Conservation (phyloP, 352 stramenopile species). For the Plasmopara muralis region DNA sequence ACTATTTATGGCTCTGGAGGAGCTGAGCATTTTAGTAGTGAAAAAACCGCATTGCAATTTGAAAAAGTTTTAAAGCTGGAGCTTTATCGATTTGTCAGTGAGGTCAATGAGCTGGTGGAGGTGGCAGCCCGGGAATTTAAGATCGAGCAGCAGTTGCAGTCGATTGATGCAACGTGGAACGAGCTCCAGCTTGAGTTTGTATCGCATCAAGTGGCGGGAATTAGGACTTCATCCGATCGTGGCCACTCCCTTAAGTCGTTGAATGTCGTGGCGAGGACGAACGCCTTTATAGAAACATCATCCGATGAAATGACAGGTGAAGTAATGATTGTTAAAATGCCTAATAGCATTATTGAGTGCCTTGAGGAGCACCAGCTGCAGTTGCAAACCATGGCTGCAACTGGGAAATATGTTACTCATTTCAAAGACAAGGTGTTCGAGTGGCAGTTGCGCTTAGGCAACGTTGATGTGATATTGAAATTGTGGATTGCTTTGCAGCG, state of each 20-base stretch:
- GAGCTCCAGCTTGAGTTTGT: constrained; percentile 90
- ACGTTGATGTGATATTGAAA: constrained; percentile 90
- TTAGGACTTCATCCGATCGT: constrained; percentile 8
- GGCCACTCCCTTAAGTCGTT: constrained; percentile 2
- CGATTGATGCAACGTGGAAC: constrained; percentile 89
- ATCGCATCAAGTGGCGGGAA: constrained; percentile 71
- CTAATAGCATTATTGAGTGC: constrained; percentile 88
- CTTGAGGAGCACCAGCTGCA: constrained; percentile 94
- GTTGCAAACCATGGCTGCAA: constrained; percentile 94
- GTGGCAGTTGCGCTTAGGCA: constrained; percentile 89
- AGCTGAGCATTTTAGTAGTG: constrained; percentile 1
- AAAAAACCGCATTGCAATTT: constrained; percentile 60
- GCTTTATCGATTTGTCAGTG: constrained; percentile 87
- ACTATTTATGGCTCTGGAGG: constrained; percentile 5
- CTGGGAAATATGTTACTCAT: constrained; percentile 94
- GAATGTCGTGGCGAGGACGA: constrained; percentile 4
- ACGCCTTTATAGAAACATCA: constrained; percentile 4
- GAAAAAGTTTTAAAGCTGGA: constrained; percentile 92
- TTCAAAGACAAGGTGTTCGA: constrained; percentile 94
- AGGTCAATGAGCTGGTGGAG: constrained; percentile 93
- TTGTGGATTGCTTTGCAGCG: constrained; percentile 89
- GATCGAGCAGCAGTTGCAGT: constrained; percentile 93
- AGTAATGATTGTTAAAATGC: constrained; percentile 85
- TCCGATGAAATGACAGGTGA: constrained; percentile 56
- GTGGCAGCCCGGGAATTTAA: constrained; percentile 95